Percentiles rank a stretch among this genome's conserved stretches.
These are phyloP conservation scores for Clonostachys rhizophaga DNA, from an alignment of 2,329 filamentous ascomycete species.

Conservation along the genomic window DNA sequence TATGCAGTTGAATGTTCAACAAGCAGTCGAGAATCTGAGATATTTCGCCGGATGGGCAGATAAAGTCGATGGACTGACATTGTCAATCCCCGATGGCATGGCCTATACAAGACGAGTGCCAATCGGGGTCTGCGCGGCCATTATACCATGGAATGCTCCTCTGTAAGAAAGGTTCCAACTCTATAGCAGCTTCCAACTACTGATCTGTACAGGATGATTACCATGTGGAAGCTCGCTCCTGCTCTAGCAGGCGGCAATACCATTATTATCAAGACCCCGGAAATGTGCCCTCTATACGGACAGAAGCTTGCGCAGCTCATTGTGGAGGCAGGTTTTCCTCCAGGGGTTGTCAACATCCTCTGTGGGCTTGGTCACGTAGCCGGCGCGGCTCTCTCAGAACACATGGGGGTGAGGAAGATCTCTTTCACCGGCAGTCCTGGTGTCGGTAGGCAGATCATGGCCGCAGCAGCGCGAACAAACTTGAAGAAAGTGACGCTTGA, in stretches of 20 bases:
- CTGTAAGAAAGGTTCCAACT: neutral
- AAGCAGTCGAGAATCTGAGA: conserved; percentile 67
- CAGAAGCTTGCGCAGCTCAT: conserved; percentile 58
- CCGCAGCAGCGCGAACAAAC: conserved; percentile 53
- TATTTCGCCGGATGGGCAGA: conserved; percentile 81
- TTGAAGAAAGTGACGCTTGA: conserved; percentile 64
- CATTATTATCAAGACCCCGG: conserved; percentile 55
- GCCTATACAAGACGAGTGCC: conserved; percentile 79
- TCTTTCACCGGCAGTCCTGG: conserved; percentile 72
- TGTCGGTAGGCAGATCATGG: conserved; percentile 70
- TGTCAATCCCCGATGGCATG: conserved; percentile 76
- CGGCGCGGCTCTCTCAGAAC: conserved; percentile 61
- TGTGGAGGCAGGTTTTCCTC: conserved; percentile 61
- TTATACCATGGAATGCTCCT: conserved; percentile 75
- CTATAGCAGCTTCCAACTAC: too few species aligned
- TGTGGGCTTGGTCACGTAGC: conserved; percentile 50
- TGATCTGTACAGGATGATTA: neutral
- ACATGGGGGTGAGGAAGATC: conserved; percentile 66
- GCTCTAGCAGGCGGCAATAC: conserved; percentile 56
- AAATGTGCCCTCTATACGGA: conserved; percentile 55
- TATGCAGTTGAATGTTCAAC: conserved; percentile 72
- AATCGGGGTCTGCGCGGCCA: conserved; percentile 57
- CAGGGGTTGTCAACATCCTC: conserved; percentile 33
- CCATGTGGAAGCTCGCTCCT: conserved; percentile 54
- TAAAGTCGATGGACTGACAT: conserved; percentile 84